Base-by-base conservation (phyloP, 768 basidiomycete genomes). In the Coprinopsis sp. region DNA sequence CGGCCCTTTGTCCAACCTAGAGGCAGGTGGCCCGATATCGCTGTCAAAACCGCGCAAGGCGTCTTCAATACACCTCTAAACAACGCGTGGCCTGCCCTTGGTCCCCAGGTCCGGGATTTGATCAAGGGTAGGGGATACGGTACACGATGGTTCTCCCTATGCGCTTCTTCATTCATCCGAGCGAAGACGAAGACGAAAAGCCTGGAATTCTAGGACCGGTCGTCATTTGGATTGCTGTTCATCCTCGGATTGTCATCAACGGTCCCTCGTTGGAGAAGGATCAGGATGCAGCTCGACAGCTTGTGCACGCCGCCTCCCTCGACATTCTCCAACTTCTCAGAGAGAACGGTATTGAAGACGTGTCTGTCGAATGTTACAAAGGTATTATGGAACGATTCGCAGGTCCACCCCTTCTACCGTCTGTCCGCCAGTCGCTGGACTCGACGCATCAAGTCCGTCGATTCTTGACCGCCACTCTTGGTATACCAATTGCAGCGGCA, bases 361-460 rank as follows among this genome's bases (percentile, higher is more conserved):
- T 52, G 37, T 67, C 60, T 2, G 61, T 72, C 5, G 72, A 74
- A 55, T 74, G 65, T 65, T 31, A 55, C 14, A 68, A 72, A 58
- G 61, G 56, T 0, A 54, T 58, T 45, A 21, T 25, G 38, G 50
- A 54, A 57, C 56, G 37, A 54, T 50, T 59, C 10, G 47, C 51
- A 37, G 63, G 63, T 43, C 57, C 54, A 11, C 51, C 54, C 12
- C 58, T 64, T 43, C 41, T 64, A 54, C 51, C n/a, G n/a, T n/a
- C 50, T 47, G 48, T 49, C 41, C 53, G 54, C 36, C 51, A 60
- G 46, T 50, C 51, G 38, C 49, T n/a, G n/a, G n/a, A n/a, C n/a
- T n/a, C 53, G 49, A 58, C 41, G 7, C 51, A 49, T 51, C 49
- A 49, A 44, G 44, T 59, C 53, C 47, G 49, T 38, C 63, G 50